A percentile compares a stretch with the other conserved stretches of the same genome.
These are phyloP conservation scores for Dactylellina parvicollis DNA, from an alignment of 2,329 filamentous ascomycete genomes.

Conservation along the genomic window DNA sequence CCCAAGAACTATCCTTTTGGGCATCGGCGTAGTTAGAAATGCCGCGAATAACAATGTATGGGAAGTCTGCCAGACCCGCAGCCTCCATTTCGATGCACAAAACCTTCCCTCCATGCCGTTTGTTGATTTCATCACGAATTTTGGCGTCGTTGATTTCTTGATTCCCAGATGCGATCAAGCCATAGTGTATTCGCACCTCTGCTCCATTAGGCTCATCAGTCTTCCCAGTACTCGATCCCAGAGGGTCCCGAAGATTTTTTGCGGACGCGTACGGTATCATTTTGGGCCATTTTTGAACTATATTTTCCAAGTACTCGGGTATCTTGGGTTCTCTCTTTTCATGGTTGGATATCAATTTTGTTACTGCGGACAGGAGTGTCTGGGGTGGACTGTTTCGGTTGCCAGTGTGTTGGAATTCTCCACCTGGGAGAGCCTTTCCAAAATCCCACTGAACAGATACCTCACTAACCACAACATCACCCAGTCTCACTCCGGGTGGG, in stretches of 20 bases:
- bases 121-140: background rate
- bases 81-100: slow-evolving; percentile 21
- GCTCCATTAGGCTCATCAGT: background rate
- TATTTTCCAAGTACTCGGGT: background rate
- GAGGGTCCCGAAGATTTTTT: no score
- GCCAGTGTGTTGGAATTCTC: background rate
- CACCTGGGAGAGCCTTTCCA: background rate
- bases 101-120: background rate
- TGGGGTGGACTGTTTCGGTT: background rate
- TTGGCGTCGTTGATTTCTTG: slow-evolving; percentile 11
- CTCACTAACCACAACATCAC: slow-evolving; percentile 8
- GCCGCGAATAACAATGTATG: slow-evolving; percentile 1
- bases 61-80: slow-evolving; percentile 4
- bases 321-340: background rate
- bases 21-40: slow-evolving; percentile 17
- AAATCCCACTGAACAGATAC: slow-evolving; percentile 13
- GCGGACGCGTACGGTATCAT: no score
- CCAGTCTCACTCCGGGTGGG: slow-evolving; percentile 49
- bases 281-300: background rate
- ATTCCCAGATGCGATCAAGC: slow-evolving; percentile 12
- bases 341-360: background rate
- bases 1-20: slow-evolving; percentile 10
- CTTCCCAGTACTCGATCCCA: no score
- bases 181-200: background rate
- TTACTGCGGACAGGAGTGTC: background rate